Evolutionary conservation across 1,284 basidiomycete species (phyloP), one percentile per base, ranked within the genome.

Genomic region (Ganoderma multipileum): DNA sequence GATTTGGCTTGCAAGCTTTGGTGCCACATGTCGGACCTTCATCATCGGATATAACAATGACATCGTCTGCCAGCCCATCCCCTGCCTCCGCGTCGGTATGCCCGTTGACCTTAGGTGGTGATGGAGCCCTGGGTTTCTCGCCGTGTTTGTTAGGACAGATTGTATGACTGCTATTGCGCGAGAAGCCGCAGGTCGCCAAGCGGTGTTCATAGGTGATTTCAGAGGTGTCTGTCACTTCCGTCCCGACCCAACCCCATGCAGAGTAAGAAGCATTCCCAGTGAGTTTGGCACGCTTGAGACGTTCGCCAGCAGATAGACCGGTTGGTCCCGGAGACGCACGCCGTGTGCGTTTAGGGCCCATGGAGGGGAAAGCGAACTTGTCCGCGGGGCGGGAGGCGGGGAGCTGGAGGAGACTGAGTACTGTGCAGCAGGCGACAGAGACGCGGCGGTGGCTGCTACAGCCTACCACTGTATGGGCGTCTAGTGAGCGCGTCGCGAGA

Each of bases 171-270:
- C 83, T 89, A 55, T 80, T 82, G 60, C 78, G 76, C 0, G 87
- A 86, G 50, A 95, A 82, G 16, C 92, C 91, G 71, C 91, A 95
- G 2, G 91, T 87, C 61, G 87, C 83, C 63, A 90, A 79, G 57
- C 86, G 82, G 76, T 95, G 91, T 67, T 90, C 86, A 44, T 80
- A 76, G 12, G 90, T 87, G 73, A 96, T 93, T 30, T 86, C 80
- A 12, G 85, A 85, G 64, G 83, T 76, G 67, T 85, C 80, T 23
- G 79, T 79, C 63, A 89, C 89, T 73, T 91, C 89, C 55, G 88
- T 86, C 62, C 86, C 90, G 63, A 94, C 91, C 94, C 94, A 95
- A 62, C 85, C 86, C 94, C 94, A 95, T 26, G 88, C 79, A 47
- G 86, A 83, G 69, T 84, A 82, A 36, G 81, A 79, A 47, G 81